Evolutionary conservation across 2,329 filamentous ascomycete species (phyloP).

Genomic region (Alternaria infectoria): DNA sequence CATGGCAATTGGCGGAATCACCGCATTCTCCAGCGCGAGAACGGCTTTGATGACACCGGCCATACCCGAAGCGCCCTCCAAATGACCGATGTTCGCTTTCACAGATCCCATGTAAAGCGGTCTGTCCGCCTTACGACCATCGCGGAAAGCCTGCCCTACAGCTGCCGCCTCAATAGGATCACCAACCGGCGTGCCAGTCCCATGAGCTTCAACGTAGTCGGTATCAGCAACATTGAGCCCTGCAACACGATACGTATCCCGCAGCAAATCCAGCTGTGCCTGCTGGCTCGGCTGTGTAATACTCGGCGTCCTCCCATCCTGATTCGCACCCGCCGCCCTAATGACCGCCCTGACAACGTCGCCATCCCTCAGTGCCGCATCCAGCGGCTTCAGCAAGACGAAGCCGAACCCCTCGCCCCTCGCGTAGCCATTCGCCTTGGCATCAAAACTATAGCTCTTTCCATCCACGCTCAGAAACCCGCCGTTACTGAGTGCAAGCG

Average conservation of each 20-base stretch:
- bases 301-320: constrained; percentile 10
- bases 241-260: constrained; percentile 4
- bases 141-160: constrained; percentile 9
- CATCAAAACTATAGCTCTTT: constrained; percentile 1
- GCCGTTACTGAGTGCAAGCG: constrained; percentile 3
- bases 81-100: constrained; percentile 31
- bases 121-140: background rate
- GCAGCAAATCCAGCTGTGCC: constrained; percentile 45
- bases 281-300: constrained; percentile 47
- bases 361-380: constrained; percentile 7
- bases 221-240: constrained; percentile 4
- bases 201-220: constrained; percentile 19
- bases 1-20: constrained; percentile 32
- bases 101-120: constrained; percentile 18
- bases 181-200: constrained; percentile 9
- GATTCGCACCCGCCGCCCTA: constrained; percentile 22
- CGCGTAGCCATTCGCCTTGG: constrained; percentile 64
- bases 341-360: constrained; percentile 32
- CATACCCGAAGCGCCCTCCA: constrained; percentile 24
- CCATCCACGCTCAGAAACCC: constrained; percentile 2
- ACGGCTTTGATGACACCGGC: constrained; percentile 30
- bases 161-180: constrained; percentile 14
- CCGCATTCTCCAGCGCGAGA: constrained; percentile 41
- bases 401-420: constrained; percentile 66
- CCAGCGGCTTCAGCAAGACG: constrained; percentile 56